Base-by-base conservation (phyloP, 768 basidiomycete species). In the Tricholoma furcatifolium region DNA sequence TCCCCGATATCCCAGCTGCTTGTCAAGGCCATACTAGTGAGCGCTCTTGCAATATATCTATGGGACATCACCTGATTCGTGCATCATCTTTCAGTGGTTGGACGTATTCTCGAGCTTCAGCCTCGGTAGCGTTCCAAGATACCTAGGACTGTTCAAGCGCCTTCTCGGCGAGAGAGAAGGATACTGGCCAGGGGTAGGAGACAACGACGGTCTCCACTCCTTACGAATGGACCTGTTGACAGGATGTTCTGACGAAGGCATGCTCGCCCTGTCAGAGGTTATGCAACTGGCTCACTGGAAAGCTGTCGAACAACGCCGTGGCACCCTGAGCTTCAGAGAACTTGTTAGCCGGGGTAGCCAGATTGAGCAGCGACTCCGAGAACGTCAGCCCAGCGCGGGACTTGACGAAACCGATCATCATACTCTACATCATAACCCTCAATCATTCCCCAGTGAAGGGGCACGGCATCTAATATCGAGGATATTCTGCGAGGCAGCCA, bases 221-320 rank as follows among this genome's bases (percentile, higher is more conserved):
- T 68, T 83, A 58, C 78, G 78, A 44, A 84, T 91, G 79, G 87
- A 88, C 57, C 67, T 71, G 42, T 68, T 91, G 54, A 85, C 81
- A 20, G 90, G 90, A 24, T 91, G 89, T 71, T 84, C 90, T 2
- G 87, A 93, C 61, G 87, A 87, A 60, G 85, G 82, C 8, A 68
- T 92, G 64, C 78, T 91, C 54, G 87, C 83, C 34, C 79, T 92
- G 54, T 88, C 84, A 20, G 88, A 92, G 63, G 77, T 81, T 18
- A 83, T 85, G n/a, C 75, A 78, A 6, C 78, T 93, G 27, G 81
- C 86, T 4, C 78, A 83, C 59, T 92, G 91, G 90, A 91, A 91
- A 67, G 66, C 73, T 20, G 73, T 76, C 44, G 83, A 91, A 64
- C 71, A 77, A 51, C 79, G 75, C 47, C 83, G 83, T 52, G 84